A percentile compares a stretch with the other conserved stretches of the same genome.
phyloP scores from a whole-genome alignment of 2,329 filamentous ascomycete genomes.

The Scopulariopsis brevicaulis region DNA sequence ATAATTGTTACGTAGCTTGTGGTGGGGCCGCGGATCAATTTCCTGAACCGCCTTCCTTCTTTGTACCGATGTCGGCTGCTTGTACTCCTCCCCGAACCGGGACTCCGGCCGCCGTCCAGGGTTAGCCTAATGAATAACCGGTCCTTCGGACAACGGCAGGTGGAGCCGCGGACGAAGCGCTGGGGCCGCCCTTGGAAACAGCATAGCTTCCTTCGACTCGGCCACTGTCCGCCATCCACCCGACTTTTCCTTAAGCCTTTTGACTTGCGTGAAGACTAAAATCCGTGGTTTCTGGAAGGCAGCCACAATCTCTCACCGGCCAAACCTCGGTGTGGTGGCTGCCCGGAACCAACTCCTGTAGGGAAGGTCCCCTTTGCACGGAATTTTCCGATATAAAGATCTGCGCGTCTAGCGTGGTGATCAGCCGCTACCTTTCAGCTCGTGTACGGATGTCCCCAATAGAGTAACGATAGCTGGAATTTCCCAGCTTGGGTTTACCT shows the following conservation, averaged over 20 bases:
- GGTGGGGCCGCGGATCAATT: neutral
- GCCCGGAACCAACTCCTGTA: neutral
- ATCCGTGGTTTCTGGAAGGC: neutral
- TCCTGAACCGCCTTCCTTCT: neutral
- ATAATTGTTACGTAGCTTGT: neutral
- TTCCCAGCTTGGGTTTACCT: neutral
- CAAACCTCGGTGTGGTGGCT: neutral
- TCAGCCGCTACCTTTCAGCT: neutral
- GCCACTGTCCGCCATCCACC: neutral
- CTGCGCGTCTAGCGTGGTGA: neutral
- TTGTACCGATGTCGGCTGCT: neutral
- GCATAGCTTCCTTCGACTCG: neutral
- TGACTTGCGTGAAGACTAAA: neutral
- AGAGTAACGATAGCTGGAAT: neutral
- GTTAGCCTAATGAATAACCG: neutral
- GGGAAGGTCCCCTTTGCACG: neutral
- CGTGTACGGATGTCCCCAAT: neutral
- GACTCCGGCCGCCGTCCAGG: neutral
- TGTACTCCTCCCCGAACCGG: neutral
- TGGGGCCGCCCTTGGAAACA: neutral
- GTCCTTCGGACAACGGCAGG: neutral
- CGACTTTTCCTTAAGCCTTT: neutral
- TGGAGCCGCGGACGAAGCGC: neutral
- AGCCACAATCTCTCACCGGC: neutral
- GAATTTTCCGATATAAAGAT: neutral